Evolutionary conservation across 192 early-diverging fungal species (phyloP).

Genomic region (Radiomyces spectabilis): DNA sequence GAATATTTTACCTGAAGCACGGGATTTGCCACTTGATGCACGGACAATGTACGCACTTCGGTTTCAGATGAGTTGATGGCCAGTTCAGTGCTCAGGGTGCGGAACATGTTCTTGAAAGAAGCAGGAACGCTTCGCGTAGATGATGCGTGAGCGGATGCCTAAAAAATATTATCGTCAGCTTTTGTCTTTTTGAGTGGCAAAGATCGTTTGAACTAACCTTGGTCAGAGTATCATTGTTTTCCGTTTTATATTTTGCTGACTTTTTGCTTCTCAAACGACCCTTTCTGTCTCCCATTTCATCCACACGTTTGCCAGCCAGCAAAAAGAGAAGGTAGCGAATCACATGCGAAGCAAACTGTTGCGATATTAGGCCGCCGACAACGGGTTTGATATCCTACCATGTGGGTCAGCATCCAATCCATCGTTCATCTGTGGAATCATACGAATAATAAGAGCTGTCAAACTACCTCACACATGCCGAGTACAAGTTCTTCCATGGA

Average conservation of each 20-base stretch:
- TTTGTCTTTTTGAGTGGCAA: not conserved
- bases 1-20: slow-evolving; percentile 54
- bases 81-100: slow-evolving; percentile 40
- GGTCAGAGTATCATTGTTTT: slow-evolving; percentile 39
- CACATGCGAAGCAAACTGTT: slow-evolving; percentile 71
- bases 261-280: slow-evolving; percentile 68
- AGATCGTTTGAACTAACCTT: slow-evolving; percentile 1
- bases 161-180: not conserved
- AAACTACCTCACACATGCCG: slow-evolving; percentile 47
- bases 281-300: slow-evolving; percentile 37
- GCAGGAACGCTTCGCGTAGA: slow-evolving; percentile 49
- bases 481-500: slow-evolving; percentile 60
- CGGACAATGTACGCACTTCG: slow-evolving; percentile 48
- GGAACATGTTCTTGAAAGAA: slow-evolving; percentile 53
- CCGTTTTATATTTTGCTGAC: slow-evolving; percentile 51
- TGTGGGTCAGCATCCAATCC: too few species aligned
- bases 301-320: slow-evolving; percentile 54
- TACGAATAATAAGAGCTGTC: too few species aligned
- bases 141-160: slow-evolving; percentile 12
- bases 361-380: slow-evolving; percentile 52
- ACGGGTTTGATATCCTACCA: slow-evolving; percentile 33
- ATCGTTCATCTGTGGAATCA: too few species aligned
- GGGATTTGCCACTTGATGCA: slow-evolving; percentile 69
- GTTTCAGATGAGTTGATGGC: slow-evolving; percentile 40
- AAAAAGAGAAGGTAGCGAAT: slow-evolving; percentile 65